Conservation (phyloP, 2,329 filamentous ascomycete species). For the Pezizomycotina sp. region DNA sequence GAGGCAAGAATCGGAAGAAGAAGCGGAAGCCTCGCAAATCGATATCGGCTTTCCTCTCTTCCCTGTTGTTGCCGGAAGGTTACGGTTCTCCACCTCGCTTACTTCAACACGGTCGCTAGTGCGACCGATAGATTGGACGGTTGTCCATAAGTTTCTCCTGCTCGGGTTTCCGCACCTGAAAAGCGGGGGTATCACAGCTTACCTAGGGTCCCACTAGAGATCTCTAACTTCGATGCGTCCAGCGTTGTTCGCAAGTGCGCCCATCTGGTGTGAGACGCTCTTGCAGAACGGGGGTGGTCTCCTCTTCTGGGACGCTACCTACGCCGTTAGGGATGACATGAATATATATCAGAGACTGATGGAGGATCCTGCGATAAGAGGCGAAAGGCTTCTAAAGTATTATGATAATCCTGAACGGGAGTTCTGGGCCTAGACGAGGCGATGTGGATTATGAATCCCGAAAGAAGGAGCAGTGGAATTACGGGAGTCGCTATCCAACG, state of each 20-base stretch:
- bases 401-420: slow-evolving; percentile 19
- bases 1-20: slow-evolving; percentile 3
- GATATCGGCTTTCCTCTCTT: slow-evolving; percentile 17
- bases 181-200: slow-evolving; percentile 11
- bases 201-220: slow-evolving; percentile 17
- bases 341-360: slow-evolving; percentile 15
- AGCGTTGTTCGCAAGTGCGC: slow-evolving; percentile 9
- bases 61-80: slow-evolving; percentile 14
- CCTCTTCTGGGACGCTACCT: slow-evolving; percentile 17
- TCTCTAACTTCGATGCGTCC: slow-evolving; percentile 13
- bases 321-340: slow-evolving; percentile 16
- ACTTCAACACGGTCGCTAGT: too few species aligned
- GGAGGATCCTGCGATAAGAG: slow-evolving; percentile 11
- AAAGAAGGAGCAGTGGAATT: slow-evolving; percentile 12
- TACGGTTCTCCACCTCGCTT: slow-evolving; percentile 14
- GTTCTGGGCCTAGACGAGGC: slow-evolving; percentile 17
- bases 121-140: slow-evolving; percentile 15
- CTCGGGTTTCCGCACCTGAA: slow-evolving; percentile 13
- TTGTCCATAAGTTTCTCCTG: slow-evolving; percentile 17
- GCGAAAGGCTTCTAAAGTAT: slow-evolving; percentile 17
- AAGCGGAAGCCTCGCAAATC: slow-evolving; percentile 7
- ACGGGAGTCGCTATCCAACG: slow-evolving; percentile 10
- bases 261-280: slow-evolving; percentile 14
- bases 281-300: slow-evolving; percentile 14
- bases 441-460: slow-evolving; percentile 18